Percentiles rank a stretch among this genome's conserved stretches.
phyloP scores from a whole-genome alignment of 352 stramenopile species.

The Pythium graminicola region DNA sequence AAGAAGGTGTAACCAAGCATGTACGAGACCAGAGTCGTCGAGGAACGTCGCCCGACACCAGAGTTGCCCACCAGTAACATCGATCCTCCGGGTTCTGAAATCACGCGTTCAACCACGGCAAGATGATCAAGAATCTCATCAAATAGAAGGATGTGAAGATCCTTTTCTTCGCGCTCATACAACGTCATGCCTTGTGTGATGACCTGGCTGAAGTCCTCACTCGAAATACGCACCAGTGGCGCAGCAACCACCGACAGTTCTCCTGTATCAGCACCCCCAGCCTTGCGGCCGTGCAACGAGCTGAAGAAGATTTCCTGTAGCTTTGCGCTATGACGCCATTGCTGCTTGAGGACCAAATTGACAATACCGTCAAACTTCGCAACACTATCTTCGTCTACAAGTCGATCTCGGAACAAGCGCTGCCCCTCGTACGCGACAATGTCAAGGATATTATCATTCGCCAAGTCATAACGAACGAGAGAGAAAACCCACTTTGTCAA shows the following conservation, averaged over 20 bases:
- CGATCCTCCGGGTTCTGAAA: constrained; percentile 81
- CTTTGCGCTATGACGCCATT: constrained; percentile 75
- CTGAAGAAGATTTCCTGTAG: constrained; percentile 85
- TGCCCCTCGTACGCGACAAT: constrained; percentile 98
- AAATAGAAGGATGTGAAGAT: constrained; percentile 92
- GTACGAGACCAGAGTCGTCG: constrained; percentile 78
- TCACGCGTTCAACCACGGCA: constrained; percentile 82
- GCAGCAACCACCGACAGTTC: constrained; percentile 21
- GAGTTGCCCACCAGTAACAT: constrained; percentile 86
- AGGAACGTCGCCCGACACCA: constrained; percentile 84
- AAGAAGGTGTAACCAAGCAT: constrained; percentile 88
- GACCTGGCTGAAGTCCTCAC: constrained; percentile 80
- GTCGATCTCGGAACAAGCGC: constrained; percentile 97
- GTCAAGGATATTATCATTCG: constrained; percentile 94
- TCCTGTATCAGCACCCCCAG: constrained; percentile 9
- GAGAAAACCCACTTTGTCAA: constrained; percentile 98
- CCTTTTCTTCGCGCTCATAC: constrained; percentile 94
- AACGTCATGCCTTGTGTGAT: constrained; percentile 87
- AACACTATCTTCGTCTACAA: constrained; percentile 86
- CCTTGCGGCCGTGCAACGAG: constrained; percentile 53
- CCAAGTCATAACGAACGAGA: constrained; percentile 95
- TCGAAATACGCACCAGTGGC: constrained; percentile 48
- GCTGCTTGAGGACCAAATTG: constrained; percentile 73
- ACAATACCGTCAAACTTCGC: constrained; percentile 84
- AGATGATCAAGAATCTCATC: constrained; percentile 90